Base-by-base conservation (phyloP, 441 rosid genomes). In the Oxalis stricta region DNA sequence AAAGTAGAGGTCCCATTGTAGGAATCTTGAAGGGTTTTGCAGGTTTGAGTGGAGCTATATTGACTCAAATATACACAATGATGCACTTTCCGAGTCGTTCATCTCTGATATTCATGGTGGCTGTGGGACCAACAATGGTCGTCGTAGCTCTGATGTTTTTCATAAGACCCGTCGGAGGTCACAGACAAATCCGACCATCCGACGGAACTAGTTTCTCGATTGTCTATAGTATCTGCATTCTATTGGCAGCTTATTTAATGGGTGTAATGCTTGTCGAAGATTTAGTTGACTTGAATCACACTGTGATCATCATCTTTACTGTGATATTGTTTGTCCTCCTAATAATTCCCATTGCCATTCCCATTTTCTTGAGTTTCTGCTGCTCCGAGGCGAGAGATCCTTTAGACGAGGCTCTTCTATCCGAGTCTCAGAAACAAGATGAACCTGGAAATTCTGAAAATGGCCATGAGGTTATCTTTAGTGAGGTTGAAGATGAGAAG, bases 21-120 rank as follows among this genome's bases (percentile, higher is more conserved):
- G 96, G 96, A 50, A 83, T 91, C 44, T 77, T 86, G 65, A 91
- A 91, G 59, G 99, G 96, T 16, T 86, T 86, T 63, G 94, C 96
- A n/a, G 99, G 99, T 10, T 65, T 86, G 38, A 74, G 95, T n/a
- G 99, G 96, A 5, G 96, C 99, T 7, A 84, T 86, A 34, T 69
- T 86, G 71, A 79, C 95, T 35, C 99, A 84, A 60, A 69, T 86
- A 58, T 91, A 81, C 42, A 67, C 94, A 0, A 30, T 65, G 79
- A 59, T 84, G 49, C 69, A 86, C 59, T 67, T 82, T 17, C 80
- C 96, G 1, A 68, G 84, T 46, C 82, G 72, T 0, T 87, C 95
- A 5, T 68, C 77, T 48, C 92, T 91, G 33, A 73, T 91, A 50
- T 74, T 91, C 72, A 86, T 91, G 99, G 84, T 86, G 17, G 96